Evolutionary conservation across 2,329 filamentous ascomycete species (phyloP), one percentile per base, ranked within the genome.

Genomic region (Colletotrichum cuscutae): DNA sequence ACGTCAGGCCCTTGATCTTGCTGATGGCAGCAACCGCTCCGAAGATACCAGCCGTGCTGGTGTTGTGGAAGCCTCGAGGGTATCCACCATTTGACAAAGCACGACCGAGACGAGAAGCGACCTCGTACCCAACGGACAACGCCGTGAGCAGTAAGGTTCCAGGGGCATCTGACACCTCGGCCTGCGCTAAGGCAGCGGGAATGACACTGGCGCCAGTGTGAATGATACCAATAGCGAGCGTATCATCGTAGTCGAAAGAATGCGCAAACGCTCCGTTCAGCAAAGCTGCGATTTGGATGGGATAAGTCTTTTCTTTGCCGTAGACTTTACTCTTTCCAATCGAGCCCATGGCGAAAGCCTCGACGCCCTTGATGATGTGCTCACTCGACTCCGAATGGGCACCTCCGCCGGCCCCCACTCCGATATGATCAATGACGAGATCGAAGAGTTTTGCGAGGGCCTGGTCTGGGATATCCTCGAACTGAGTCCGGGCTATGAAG

Each of bases 241-340:
- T 86, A 74, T 86, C 84, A 75, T 86, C 84, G 75, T 85, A 85
- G 74, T 86, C 84, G 62, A 84, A 78, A 4, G 81, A 82, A 76
- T 86, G 84, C 9, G 81, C 81, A 46, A 85, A 80, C 1, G 83
- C 79, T 5, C 82, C 83, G 66, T 86, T 86, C 26, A 86, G 74
- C 12, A 86, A 77, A 1, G 79, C 82, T 2, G 84, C 84, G 60
- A 82, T 83, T 26, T 83, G 83, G 2, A 80, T 80, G 1, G 82
- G 77, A 73, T 80, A 81, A 9, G 68, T 70, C 13, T 76, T 75
- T 42, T 80, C 80, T 62, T 79, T 80, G 13, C 78, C 80, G 58
- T 82, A 80, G n/a, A 83, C 80, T 12, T 80, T 81, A 54, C 77
- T 80, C 7, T 69, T 60, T 4, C 81, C 79, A 6, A 68, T 6